phyloP scores from a whole-genome alignment of 2,329 filamentous ascomycete species.

The Podosphaera leucotricha region DNA sequence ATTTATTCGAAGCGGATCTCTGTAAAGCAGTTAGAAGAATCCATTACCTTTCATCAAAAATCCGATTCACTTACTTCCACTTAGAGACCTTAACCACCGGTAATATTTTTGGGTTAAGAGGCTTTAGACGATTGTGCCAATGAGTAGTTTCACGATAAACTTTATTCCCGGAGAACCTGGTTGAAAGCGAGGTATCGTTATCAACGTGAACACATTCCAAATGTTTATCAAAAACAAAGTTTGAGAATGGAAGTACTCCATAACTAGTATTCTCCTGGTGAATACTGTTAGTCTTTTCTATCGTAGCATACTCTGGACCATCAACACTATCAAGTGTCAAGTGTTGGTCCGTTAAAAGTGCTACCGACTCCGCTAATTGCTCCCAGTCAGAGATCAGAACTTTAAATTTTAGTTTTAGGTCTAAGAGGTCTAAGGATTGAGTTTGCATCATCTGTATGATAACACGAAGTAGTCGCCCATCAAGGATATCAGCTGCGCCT shows the following conservation, averaged over 20 bases:
- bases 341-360: constrained; percentile 14
- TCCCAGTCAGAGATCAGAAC: constrained; percentile 8
- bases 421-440: constrained; percentile 4
- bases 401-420: constrained; percentile 6
- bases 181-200: constrained; percentile 11
- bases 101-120: constrained; percentile 21
- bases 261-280: constrained; percentile 5
- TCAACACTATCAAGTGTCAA: constrained; percentile 12
- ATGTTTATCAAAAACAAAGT: constrained; percentile 23
- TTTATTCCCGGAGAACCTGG: constrained; percentile 12
- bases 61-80: constrained; percentile 12
- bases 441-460: constrained; percentile 12
- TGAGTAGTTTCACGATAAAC: constrained; percentile 28
- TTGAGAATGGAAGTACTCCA: constrained; percentile 23
- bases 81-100: constrained; percentile 20
- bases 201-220: constrained; percentile 21
- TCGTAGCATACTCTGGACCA: constrained; percentile 5
- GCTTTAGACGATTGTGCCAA: constrained; percentile 37
- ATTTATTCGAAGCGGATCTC: constrained; percentile 18
- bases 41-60: not conserved
- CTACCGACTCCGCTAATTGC: constrained; percentile 10
- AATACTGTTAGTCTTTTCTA: constrained; percentile 3
- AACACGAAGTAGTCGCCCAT: constrained; percentile 23
- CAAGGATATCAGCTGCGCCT: constrained; percentile 30
- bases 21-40: constrained; percentile 1